Conservation (phyloP, 495 filamentous ascomycete species). For the Achaetomiella virescens region DNA sequence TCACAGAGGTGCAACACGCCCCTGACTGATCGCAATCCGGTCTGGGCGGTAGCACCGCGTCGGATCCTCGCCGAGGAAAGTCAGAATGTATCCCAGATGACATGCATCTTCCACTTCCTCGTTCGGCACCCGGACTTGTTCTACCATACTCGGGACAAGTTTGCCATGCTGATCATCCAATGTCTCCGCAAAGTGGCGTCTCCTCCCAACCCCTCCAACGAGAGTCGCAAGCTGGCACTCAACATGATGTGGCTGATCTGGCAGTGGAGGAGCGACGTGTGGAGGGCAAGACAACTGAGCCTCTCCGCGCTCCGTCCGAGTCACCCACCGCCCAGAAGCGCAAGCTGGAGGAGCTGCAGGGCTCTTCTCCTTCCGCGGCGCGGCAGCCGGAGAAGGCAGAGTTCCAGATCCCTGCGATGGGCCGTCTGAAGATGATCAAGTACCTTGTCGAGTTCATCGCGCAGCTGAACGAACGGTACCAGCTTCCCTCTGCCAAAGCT, state of each 20-base stretch:
- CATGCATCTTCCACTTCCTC: constrained; percentile 93
- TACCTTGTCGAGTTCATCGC: constrained; percentile 94
- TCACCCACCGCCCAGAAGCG: constrained; percentile 72
- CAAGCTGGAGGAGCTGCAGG: constrained; percentile 54
- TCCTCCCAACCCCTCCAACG: constrained; percentile 78
- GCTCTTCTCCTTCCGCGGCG: constrained; percentile 43
- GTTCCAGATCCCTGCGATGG: constrained; percentile 58
- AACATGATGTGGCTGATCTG: constrained; percentile 85
- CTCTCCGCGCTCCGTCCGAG: constrained; percentile 48
- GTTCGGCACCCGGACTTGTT: constrained; percentile 89
- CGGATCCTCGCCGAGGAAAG: constrained; percentile 91
- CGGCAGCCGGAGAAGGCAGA: constrained; percentile 54
- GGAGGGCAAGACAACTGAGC: constrained; percentile 42
- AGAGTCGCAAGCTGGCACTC: constrained; percentile 85
- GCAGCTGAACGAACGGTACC: constrained; percentile 75
- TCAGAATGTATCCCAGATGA: constrained; percentile 94
- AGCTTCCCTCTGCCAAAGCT: constrained; percentile 59
- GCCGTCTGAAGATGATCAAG: constrained; percentile 73
- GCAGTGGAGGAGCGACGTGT: constrained; percentile 81
- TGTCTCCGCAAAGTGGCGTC: constrained; percentile 83
- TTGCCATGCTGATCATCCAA: constrained; percentile 79
- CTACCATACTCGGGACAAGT: constrained; percentile 89
- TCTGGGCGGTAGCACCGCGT: constrained; percentile 88
- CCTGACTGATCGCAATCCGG: constrained; percentile 43
- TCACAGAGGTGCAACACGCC: constrained; percentile 59